Evolutionary conservation across 1,284 basidiomycete species (phyloP).

Genomic region (Singerocomus inundabilis): DNA sequence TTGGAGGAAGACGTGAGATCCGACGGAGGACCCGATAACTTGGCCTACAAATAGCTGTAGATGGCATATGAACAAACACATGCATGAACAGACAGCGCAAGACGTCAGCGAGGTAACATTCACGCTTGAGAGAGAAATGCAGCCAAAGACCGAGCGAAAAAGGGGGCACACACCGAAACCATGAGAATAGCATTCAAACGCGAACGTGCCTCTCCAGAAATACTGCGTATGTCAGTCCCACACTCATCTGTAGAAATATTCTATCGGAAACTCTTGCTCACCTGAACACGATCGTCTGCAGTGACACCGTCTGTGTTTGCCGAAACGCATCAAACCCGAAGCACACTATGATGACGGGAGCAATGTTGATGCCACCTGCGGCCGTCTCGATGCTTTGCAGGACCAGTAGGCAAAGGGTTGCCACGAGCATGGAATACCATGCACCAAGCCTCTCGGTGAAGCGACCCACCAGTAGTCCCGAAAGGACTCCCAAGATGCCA

Average conservation of each 20-base stretch:
- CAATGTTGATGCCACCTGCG: conserved; percentile 58
- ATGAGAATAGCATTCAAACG: conserved; percentile 64
- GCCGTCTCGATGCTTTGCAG: conserved; percentile 53
- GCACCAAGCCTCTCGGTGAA: conserved; percentile 61
- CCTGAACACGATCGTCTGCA: conserved; percentile 42
- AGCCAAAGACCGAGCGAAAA: background rate
- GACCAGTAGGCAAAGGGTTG: conserved; percentile 42
- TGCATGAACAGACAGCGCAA: background rate
- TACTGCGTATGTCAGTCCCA: conserved; percentile 35
- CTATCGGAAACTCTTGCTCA: conserved; percentile 9
- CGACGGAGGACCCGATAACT: conserved; percentile 52
- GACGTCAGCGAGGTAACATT: background rate
- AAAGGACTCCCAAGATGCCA: conserved; percentile 63
- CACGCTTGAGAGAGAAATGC: background rate
- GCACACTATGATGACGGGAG: conserved; percentile 49
- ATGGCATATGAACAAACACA: background rate
- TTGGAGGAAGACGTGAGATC: conserved; percentile 48
- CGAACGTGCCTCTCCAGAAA: conserved; percentile 55
- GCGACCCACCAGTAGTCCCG: conserved; percentile 60
- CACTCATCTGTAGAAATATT: background rate
- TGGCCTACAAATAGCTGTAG: conserved; percentile 44
- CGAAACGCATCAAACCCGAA: conserved; percentile 47
- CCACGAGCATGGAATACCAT: conserved; percentile 61
- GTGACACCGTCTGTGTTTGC: conserved; percentile 43
- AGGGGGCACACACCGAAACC: conserved; percentile 43